Evolutionary conservation across 805 yeast genomes (phyloP), one percentile per base, ranked within the genome.

Genomic region (Kuraishia hungarica): DNA sequence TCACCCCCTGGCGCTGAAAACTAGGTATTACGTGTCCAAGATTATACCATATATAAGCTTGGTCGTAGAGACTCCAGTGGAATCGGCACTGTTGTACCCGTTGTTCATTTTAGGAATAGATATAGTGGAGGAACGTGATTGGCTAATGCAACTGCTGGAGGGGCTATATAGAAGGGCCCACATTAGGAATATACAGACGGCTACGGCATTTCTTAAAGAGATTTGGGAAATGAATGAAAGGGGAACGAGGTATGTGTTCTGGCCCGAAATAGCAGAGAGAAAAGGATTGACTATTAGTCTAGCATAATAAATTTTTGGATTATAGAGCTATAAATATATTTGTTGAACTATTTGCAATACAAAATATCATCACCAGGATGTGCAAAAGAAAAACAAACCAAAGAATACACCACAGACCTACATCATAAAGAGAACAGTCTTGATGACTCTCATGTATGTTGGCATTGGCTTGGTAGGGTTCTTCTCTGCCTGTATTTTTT

Each of bases 241-340:
- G 20, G 52, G 52, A 22, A 21, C 17, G 15, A 50, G 26, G 43
- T 50, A 50, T 29, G 52, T 50, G 10, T 50, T 50, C 43, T 50
- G 52, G 52, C 52, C 52, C 8, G 52, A 50, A 21, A 22, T 50
- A n/a, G 52, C 52, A 11, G 39, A 50, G 21, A 39, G 19, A 21
- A 50, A 50, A 20, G 43, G 43, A 15, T 50, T 24, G 46, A 50
- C 24, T 10, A 35, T 35, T 35, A 35, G 43, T 35, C 11, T 35
- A 35, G 43, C 43, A 3, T 35, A 17, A 35, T 35, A 13, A 13
- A 35, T 8, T 10, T n/a, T n/a, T n/a, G n/a, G 29, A 26, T 26
- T 26, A 26, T 26, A 26, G 29, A 26, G 29, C 5, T 35, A 35
- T 8, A 15, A 3, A 35, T 10, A 13, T 13, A 35, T 35, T 13